Conservation (phyloP, 108 stramenopile genomes). For the Skeletonema menzelii region DNA sequence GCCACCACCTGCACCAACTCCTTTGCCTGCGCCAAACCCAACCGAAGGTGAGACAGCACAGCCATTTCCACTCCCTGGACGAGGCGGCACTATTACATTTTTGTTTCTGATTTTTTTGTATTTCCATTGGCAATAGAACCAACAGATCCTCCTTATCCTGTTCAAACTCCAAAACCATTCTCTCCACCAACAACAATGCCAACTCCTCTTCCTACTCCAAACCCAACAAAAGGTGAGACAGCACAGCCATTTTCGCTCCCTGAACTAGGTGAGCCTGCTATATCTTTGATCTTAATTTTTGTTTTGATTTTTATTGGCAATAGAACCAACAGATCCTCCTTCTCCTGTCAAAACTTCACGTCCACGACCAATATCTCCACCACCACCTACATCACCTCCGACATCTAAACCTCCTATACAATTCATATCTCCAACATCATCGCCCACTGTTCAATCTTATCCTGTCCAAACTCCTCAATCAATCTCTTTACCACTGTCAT, state of each 20-base stretch:
- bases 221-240: conserved; percentile 1
- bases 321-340: background rate
- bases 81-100: background rate
- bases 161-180: background rate
- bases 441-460: background rate
- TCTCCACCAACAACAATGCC: background rate
- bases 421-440: too few species aligned
- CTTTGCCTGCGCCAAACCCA: background rate
- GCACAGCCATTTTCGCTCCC: background rate
- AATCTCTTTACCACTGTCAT: background rate
- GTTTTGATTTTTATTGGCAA: background rate
- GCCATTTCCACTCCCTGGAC: background rate
- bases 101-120: background rate
- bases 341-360: background rate
- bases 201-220: background rate
- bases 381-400: background rate
- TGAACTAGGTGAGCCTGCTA: background rate
- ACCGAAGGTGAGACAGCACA: background rate
- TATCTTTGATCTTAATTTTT: background rate
- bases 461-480: background rate
- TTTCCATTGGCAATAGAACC: background rate
- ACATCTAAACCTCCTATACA: too few species aligned
- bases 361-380: background rate
- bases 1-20: background rate
- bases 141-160: background rate